Base-by-base conservation (phyloP, 805 yeast species). In the Monosporozyma aquatica region DNA sequence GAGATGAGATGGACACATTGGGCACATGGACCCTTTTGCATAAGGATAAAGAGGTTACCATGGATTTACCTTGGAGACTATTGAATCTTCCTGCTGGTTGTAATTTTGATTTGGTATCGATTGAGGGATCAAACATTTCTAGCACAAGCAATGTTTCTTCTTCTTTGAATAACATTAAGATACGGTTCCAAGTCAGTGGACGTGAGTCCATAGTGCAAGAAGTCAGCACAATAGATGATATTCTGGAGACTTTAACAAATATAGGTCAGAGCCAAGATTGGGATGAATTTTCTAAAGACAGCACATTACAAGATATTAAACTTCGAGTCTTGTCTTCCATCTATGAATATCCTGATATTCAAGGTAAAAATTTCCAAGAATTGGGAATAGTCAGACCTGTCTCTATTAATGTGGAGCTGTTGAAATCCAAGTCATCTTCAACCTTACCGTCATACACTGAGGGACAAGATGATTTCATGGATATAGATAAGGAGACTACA, bases 1-100 rank as follows among this genome's bases (percentile, higher is more conserved):
- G 35, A 2, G 44, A 42, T 10, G 41, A 37, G 21, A 15, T 4
- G 5, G 35, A 32, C 13, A n/a, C 18, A 4, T 7, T 17, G 23
- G 18, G 22, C 18, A 3, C 43, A 30, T 54, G 66, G 61, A 26
- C 41, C 6, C 44, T 60, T 9, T 27, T 46, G 22, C 67, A 69
- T 43, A 64, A 65, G 5, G 59, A 53, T 26, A 54, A 53, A 1
- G 49, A 51, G 6, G 41, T 72, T 17, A 65, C 70, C 5, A 47
- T 63, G 13, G 62, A 68, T 27, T 44, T 72, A 26, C 76, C 78
- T 1, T 53, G 68, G 46, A 59, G 76, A 44, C 50, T 72, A 14
- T 50, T 68, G 13, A 67, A 68, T 40, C 47, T 74, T 15, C 71
- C 76, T 2, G 55, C 64, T 5, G 77, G 77, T 10, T 68, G 65